Conservation (phyloP, 192 early-diverging fungal species). For the Cladochytrium replicatum region DNA sequence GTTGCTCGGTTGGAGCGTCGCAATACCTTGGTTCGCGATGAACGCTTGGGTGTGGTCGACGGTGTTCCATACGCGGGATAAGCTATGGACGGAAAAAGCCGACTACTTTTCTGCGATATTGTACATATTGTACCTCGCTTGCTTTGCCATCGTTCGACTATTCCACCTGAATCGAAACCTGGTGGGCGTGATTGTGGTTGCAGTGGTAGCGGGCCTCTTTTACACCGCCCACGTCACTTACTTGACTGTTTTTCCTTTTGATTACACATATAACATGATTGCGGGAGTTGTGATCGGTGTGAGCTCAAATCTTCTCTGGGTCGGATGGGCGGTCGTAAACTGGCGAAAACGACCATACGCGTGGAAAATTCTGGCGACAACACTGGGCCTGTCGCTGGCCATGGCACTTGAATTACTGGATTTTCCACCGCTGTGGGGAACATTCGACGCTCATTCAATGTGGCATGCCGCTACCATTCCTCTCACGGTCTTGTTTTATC, state of each 20-base stretch:
- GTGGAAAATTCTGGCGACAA: slow-evolving; percentile 33
- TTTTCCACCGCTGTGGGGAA: slow-evolving; percentile 76
- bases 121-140: slow-evolving; percentile 68
- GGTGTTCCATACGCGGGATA: slow-evolving; percentile 85
- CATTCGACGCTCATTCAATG: slow-evolving; percentile 84
- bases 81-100: slow-evolving; percentile 74
- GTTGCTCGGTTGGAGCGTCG: slow-evolving; percentile 34
- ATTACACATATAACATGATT: slow-evolving; percentile 94
- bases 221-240: slow-evolving; percentile 48
- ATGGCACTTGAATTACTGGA: slow-evolving; percentile 86
- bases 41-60: slow-evolving; percentile 87
- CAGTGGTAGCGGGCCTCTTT: too few species aligned
- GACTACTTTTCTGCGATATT: slow-evolving; percentile 90
- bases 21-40: slow-evolving; percentile 46
- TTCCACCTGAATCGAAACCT: slow-evolving; percentile 35
- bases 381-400: slow-evolving; percentile 52
- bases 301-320: slow-evolving; percentile 64
- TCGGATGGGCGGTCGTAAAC: slow-evolving; percentile 48
- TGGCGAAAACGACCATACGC: too few species aligned
- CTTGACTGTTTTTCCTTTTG: slow-evolving; percentile 64
- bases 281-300: slow-evolving; percentile 69
- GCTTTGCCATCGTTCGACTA: slow-evolving; percentile 54
- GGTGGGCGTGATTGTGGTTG: slow-evolving; percentile 2
- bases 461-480: slow-evolving; percentile 93
- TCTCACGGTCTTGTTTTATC: slow-evolving; percentile 65